Percentiles rank a stretch among this genome's conserved stretches.
These are phyloP conservation scores for Ambrosiella beaveri DNA, from an alignment of 2,329 filamentous ascomycete genomes.

Conservation along the genomic window DNA sequence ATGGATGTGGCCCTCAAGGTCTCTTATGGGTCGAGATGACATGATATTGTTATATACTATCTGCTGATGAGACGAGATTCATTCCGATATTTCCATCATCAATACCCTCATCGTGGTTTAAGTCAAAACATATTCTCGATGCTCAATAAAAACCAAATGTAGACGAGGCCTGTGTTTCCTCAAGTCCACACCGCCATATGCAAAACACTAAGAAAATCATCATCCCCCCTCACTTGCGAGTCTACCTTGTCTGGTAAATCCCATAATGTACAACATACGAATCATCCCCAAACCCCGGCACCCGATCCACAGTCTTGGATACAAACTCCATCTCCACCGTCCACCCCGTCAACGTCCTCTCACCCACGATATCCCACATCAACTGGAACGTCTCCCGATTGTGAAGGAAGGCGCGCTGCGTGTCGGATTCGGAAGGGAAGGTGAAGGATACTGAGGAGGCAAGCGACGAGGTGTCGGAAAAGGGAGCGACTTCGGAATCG, in stretches of 20 bases:
- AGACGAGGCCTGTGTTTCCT: conserved; percentile 8
- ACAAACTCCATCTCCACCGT: conserved; percentile 25
- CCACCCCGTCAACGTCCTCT: conserved; percentile 32
- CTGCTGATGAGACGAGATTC: not conserved
- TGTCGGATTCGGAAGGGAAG: conserved; percentile 6
- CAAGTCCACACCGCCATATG: not conserved
- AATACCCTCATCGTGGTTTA: not conserved
- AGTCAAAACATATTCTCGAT: not conserved
- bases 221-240: not conserved
- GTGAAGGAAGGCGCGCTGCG: conserved; percentile 25
- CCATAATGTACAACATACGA: conserved; percentile 13
- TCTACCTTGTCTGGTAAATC: conserved; percentile 13
- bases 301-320: conserved; percentile 11
- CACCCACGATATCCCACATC: conserved; percentile 37
- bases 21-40: not conserved
- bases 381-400: conserved; percentile 31
- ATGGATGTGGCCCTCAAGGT: no score
- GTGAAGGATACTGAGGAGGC: conserved; percentile 11
- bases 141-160: not conserved
- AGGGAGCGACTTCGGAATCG: conserved; percentile 10
- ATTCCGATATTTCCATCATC: no score
- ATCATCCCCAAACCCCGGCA: conserved; percentile 14
- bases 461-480: conserved; percentile 10
- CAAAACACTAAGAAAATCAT: not conserved
- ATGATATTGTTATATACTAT: not conserved